Evolutionary conservation across 2,329 filamentous ascomycete species (phyloP).

Genomic region (Achaetomium macrosporum): DNA sequence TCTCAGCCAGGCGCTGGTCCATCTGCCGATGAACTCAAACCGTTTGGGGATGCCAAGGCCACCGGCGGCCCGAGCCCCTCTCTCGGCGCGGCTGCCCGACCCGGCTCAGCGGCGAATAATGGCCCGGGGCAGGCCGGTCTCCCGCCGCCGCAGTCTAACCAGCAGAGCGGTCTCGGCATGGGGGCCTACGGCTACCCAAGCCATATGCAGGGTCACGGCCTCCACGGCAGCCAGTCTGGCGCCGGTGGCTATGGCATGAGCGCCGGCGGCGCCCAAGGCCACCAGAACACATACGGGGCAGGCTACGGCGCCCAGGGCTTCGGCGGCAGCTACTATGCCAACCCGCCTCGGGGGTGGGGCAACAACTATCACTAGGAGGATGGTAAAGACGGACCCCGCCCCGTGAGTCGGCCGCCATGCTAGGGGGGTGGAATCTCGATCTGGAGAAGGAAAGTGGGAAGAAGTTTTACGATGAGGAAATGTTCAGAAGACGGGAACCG

Average conservation of each 20-base stretch:
- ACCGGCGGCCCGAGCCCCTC: constrained; percentile 52
- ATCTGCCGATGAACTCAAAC: constrained; percentile 51
- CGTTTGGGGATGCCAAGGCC: constrained; percentile 51
- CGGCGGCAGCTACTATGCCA: constrained; percentile 43
- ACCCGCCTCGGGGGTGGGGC: constrained; percentile 52
- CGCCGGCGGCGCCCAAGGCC: constrained; percentile 44
- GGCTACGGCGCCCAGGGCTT: constrained; percentile 46
- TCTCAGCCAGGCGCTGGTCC: constrained; percentile 40
- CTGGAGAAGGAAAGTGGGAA: background rate
- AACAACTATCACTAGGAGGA: constrained; percentile 45
- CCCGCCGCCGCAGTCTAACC: constrained; percentile 49
- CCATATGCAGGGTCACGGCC: constrained; percentile 44
- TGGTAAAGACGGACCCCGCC: background rate
- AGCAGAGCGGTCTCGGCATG: constrained; percentile 39
- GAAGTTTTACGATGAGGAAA: background rate
- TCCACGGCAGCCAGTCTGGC: constrained; percentile 45
- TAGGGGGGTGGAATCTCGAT: background rate
- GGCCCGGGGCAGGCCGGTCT: constrained; percentile 48
- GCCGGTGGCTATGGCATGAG: constrained; percentile 49
- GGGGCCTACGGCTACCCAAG: constrained; percentile 51
- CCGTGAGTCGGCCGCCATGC: background rate
- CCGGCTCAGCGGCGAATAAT: constrained; percentile 53
- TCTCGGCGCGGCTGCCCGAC: constrained; percentile 48
- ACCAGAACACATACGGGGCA: constrained; percentile 48
- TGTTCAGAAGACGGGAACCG: background rate